Evolutionary conservation across 805 yeast genomes (phyloP), one percentile per base, ranked within the genome.

Genomic region (Metschnikowia anglica): DNA sequence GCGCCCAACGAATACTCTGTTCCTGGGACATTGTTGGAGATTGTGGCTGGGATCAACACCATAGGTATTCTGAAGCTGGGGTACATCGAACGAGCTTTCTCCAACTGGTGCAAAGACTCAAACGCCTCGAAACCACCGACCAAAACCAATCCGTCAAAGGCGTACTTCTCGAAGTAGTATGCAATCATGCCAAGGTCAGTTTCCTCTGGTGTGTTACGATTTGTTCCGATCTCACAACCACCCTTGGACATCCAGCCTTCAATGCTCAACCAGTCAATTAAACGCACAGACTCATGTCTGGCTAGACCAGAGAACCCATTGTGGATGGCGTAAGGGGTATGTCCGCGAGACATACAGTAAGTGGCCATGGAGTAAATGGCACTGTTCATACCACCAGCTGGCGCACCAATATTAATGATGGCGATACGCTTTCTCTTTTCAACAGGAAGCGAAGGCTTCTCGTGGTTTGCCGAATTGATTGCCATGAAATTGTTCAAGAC

Each of bases 201-300:
- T 39, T 80, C 83, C 46, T 72, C 68, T 16, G 99, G 99, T 24
- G 88, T 74, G 32, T 83, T 73, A 59, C 99, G 79, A 73, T 93
- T 93, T 25, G 99, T 93, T 56, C 99, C 99, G 49, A 93, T 84
- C 62, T 90, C 97, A 23, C 97, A 88, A 21, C 99, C 99, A 58
- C 99, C 99, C 46, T 78, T 58, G 47, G 84, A 80, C 62, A 81
- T 83, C 96, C 97, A 90, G 47, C 81, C 83, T 62, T 86, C 95
- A 44, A 89, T 86, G 56, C 86, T 90, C 47, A 83, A 67, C 97
- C 97, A 93, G 21, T 73, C 69, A 34, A 93, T 65, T 57, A 79
- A 80, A 41, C 76, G 72, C 20, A 93, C 83, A 6, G 93, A 79
- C 53, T 89, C 98, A 61, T 90, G 95, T 56, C 96, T 81, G 12